Base-by-base conservation (phyloP, 164 flowering plant genomes). In the Tetrastigma voinierianum region DNA sequence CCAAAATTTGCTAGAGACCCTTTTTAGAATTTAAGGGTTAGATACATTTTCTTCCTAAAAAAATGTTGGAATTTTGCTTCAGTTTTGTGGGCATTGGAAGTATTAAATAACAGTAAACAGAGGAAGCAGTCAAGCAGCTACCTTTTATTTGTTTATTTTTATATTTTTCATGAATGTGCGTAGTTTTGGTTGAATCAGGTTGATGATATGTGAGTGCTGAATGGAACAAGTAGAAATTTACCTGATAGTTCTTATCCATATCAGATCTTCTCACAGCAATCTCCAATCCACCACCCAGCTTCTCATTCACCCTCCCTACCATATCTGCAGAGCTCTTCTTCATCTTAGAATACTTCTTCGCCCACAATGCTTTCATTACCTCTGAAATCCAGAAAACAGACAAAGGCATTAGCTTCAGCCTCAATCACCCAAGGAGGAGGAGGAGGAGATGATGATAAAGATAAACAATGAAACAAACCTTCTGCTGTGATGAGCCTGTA, bases 361-460 rank as follows among this genome's bases (percentile, higher is more conserved):
- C 98, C 83, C 73, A 71, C 78, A 96, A 72, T 14, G 89, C 96
- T 57, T 88, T 93, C 98, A 93, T 91, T 17, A 93, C 98, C 73
- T 96, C 99, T 96, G 68, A 64, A 84, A 70, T 44, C 46, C 63
- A 66, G 12, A 56, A 53, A 73, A 9, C 23, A 55, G 11, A 24
- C 21, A 67, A 48, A 25, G 12, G 21, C 54, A 49, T 32, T 58
- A 12, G 63, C 24, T 56, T 15, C 25, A 12, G 63, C 24, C 56
- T 15, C 25, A 48, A 56, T 4, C 14, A 59, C 9, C 23, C 8
- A 58, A 45, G 32, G 20, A 45, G 25, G n/a, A 49, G 55, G 14
- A 24, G 40, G 6, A 32, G 40, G 40, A 32, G 40, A 7, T 4
- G 40, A 32, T 32, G 40, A 32, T 32, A n/a, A 67, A 12, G 52